Base-by-base conservation (phyloP, 2,329 filamentous ascomycete species). In the Meredithiella fracta region DNA sequence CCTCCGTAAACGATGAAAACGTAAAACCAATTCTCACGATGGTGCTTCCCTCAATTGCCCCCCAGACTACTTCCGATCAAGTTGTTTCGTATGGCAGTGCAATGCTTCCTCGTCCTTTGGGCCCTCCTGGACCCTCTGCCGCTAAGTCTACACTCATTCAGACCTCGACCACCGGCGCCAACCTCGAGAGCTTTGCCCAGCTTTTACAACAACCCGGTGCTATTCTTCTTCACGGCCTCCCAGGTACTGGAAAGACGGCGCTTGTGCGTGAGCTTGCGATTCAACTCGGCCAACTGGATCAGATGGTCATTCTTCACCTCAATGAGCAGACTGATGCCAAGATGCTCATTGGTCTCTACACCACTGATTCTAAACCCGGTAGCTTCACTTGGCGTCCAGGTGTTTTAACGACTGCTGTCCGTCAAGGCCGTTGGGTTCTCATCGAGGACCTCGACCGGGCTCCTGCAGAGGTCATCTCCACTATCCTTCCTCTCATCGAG, bases 241-340 rank as follows among this genome's bases (percentile, higher is more conserved):
- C 91, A 6, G 91, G 94, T 20, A 85, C 85, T 31, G 92, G 92
- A 53, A 99, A 99, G 72, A 96, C 92, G 0, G 82, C 86, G 0
- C 69, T 94, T 20, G 79, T 94, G 14, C 85, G 87, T 61, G 84
- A 96, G 65, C 77, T 91, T 59, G 90, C 91, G 23, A 79, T 79
- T 63, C 79, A 84, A 62, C 78, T 97, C 56, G 86, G 85, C 59
- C 87, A 87, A 68, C 79, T 86, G 22, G 78, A 82, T 4, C 80
- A 79, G 58, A 89, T 98, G 81, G 85, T 98, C 54, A 97, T 91
- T 2, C 74, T 99, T 29, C 91, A 98, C 68, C 73, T 99, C 34
- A 98, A 98, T 65, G 92, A 97, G 68, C 94, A 99, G 68, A 97
- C 90, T 1, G 92, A 99, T 68, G 90, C 91, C 0, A 99, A 98